Base-by-base conservation (phyloP, 345 rosid genomes). In the Acer saccharum region DNA sequence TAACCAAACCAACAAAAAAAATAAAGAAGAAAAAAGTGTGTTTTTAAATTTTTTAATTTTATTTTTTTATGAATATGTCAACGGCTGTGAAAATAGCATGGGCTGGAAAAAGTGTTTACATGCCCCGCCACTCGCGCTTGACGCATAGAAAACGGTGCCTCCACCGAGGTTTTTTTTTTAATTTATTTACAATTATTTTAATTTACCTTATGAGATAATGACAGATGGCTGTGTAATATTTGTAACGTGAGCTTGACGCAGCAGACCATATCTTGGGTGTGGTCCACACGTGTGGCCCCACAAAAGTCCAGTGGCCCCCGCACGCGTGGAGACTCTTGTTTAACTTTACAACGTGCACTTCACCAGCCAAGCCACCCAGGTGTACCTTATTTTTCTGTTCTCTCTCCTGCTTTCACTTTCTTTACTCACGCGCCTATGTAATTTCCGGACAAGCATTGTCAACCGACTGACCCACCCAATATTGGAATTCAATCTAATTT, bases 121-220 rank as follows among this genome's bases (percentile, higher is more conserved):
- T 32, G 23, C 83, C 87, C 88, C 91, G 89, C 87, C 85, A 88
- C 87, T 83, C 73, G 41, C 88, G 86, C 83, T 70, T 17, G 76
- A 41, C 41, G 77, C 80, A 65, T 78, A 29, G 77, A 78, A 81
- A 81, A 54, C 66, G 57, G 83, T 78, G 83, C 78, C 82, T 46
- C 84, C 54, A 2, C 72, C 21, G 9, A 54, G 65, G 3, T 2
- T 2, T 21, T 20, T 20, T 13, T 6, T 27, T 13, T 3, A 6
- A 16, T 17, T 50, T 32, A 10, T 0, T 9, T 43, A 7, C 4
- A 1, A 4, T 35, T 35, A 3, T 35, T 35, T n/a, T 1, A 7
- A 7, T 0, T 1, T n/a, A 0, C 81, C 39, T 12, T 17, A 58
- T 73, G 8, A 14, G 0, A 25, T 4, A 1, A 1, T 1, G 85